These are phyloP conservation scores for Erythrophleum ivorense DNA, from an alignment of 331 rosid species.

Conservation along the genomic window DNA sequence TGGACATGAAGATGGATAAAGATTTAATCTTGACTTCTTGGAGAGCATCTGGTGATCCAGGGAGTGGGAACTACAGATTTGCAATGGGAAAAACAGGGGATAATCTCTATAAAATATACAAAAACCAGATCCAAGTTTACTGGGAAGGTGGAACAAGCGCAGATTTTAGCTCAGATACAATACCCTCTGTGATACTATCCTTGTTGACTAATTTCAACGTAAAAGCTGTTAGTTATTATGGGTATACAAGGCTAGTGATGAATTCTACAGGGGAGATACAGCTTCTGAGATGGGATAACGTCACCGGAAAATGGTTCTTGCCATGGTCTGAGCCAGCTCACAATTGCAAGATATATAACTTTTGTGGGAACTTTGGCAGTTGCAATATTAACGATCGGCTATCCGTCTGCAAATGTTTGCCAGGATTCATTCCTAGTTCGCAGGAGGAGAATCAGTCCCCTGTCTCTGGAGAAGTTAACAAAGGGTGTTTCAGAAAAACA, in stretches of 20 bases:
- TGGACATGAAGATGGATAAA: not conserved
- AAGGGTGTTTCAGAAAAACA: not conserved
- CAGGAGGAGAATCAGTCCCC: not conserved
- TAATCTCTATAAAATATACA: not conserved
- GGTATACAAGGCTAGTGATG: not conserved
- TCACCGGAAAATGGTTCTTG: fast-evolving
- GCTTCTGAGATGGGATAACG: not conserved
- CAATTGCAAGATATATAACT: not conserved
- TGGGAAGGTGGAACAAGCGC: not conserved
- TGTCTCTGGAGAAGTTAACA: not conserved
- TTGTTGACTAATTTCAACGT: not conserved
- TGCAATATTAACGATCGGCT: not conserved
- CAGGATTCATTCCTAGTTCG: not conserved
- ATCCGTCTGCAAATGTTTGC: not conserved
- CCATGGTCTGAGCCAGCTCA: not conserved
- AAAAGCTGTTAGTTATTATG: fast-evolving
- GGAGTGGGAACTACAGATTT: not conserved
- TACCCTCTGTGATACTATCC: no score
- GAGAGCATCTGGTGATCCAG: not conserved
- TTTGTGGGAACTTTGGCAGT: not conserved
- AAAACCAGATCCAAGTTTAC: not conserved
- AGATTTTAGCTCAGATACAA: not conserved
- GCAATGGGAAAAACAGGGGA: not conserved
- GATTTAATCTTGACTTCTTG: not conserved
- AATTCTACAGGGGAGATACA: not conserved